Conservation (phyloP, 163 green algal species). For the Volvox carteri region DNA sequence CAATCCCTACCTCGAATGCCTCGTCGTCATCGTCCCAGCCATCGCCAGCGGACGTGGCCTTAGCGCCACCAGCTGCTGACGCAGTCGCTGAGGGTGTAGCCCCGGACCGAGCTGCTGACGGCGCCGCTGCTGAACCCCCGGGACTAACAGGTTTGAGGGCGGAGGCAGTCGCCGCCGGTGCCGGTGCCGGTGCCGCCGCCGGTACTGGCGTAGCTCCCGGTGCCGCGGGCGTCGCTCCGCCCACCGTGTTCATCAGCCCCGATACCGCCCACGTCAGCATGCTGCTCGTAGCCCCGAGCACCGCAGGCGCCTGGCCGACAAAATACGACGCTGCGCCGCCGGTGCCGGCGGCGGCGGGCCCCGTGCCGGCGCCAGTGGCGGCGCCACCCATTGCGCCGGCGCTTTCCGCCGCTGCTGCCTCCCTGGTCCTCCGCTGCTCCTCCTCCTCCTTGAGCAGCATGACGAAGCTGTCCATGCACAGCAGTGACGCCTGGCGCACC, state of each 20-base stretch:
- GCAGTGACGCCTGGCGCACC: conserved; percentile 77
- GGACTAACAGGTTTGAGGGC: neutral
- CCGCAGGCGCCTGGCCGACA: neutral
- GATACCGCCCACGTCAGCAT: conserved; percentile 79
- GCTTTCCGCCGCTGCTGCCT: conserved; percentile 36
- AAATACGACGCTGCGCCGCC: conserved; percentile 29
- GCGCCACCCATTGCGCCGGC: conserved; percentile 3
- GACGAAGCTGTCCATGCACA: conserved; percentile 80
- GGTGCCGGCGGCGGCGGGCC: neutral
- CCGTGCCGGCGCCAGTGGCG: neutral
- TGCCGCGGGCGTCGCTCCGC: conserved; percentile 20
- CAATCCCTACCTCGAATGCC: conserved; percentile 12
- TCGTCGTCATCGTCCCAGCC: conserved; percentile 52
- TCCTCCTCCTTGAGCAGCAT: conserved; percentile 73
- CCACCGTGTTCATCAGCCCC: conserved; percentile 64
- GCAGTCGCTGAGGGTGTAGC: neutral
- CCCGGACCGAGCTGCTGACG: neutral
- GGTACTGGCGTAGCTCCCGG: neutral
- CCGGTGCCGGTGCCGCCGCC: neutral
- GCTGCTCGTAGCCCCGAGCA: conserved; percentile 42
- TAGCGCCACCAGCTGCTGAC: neutral
- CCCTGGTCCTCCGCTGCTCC: conserved; percentile 59
- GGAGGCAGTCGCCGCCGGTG: neutral
- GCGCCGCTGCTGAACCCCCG: neutral
- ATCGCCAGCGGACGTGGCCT: conserved; percentile 6